A percentile compares a stretch with the other conserved stretches of the same genome.
These are phyloP conservation scores for Protea cynaroides DNA, from an alignment of 164 flowering plant genomes.

Conservation along the genomic window DNA sequence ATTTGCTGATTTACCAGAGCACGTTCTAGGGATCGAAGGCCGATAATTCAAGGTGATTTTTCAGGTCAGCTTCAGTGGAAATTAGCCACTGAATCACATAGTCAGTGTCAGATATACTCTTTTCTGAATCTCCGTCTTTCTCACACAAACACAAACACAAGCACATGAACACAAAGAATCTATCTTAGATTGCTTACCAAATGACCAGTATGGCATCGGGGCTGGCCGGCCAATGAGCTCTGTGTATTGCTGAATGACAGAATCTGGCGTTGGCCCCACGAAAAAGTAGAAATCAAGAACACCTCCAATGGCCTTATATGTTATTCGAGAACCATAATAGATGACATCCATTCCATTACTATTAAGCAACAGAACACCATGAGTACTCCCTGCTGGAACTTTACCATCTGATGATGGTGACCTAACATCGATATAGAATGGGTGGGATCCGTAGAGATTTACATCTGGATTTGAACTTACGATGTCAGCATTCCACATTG, in stretches of 20 bases:
- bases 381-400: slow-evolving; percentile 42
- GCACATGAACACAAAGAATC: not conserved
- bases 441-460: slow-evolving; percentile 65
- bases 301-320: slow-evolving; percentile 81
- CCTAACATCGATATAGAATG: slow-evolving; percentile 77
- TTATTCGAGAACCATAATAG: slow-evolving; percentile 55
- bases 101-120: no score
- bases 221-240: slow-evolving; percentile 65
- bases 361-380: slow-evolving; percentile 62
- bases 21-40: no score
- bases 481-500: slow-evolving; percentile 53
- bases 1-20: no score
- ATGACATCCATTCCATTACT: slow-evolving; percentile 88
- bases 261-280: slow-evolving; percentile 58
- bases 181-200: slow-evolving; percentile 36
- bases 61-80: no score
- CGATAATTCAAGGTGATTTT: no score
- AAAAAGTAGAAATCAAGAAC: slow-evolving; percentile 80
- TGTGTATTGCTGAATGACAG: slow-evolving; percentile 74
- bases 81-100: not conserved
- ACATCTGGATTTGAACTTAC: slow-evolving; percentile 63
- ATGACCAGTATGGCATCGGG: slow-evolving; percentile 87
- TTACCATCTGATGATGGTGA: slow-evolving; percentile 9
- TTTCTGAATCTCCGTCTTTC: no score
- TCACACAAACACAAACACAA: not conserved